Evolutionary conservation across 768 basidiomycete species (phyloP).

Genomic region (Termitomyces bulborhizus): DNA sequence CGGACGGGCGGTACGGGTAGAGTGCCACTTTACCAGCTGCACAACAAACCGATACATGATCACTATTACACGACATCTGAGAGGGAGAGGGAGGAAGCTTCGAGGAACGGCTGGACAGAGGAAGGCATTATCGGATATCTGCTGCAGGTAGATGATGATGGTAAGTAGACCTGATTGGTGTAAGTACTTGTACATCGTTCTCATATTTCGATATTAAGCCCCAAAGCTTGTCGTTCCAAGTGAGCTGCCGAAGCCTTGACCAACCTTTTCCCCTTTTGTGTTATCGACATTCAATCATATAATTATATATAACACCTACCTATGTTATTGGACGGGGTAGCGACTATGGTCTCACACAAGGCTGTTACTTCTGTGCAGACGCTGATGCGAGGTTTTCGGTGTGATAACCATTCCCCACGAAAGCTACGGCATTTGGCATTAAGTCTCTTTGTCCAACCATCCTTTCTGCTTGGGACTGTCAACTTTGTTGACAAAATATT

Average conservation of each 20-base stretch:
- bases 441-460: no score
- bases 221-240: constrained; percentile 1
- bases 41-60: constrained; percentile 13
- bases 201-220: constrained; percentile 2
- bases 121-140: constrained; percentile 15
- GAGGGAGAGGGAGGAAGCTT: constrained; percentile 15
- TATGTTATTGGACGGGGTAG: no score
- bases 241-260: neutral
- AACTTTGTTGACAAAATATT: no score
- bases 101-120: constrained; percentile 17
- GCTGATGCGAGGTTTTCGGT: no score
- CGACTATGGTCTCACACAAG: no score
- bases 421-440: no score
- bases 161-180: neutral
- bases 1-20: constrained; percentile 8
- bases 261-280: neutral
- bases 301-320: no score
- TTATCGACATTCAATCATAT: neutral
- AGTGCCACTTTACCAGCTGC: constrained; percentile 16
- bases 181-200: neutral
- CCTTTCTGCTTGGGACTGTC: no score
- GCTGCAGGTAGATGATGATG: constrained; percentile 5
- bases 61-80: constrained; percentile 19
- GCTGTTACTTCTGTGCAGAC: no score
- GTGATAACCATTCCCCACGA: no score